Evolutionary conservation across 495 filamentous ascomycete species (phyloP).

Genomic region (Penicillium nucicola): DNA sequence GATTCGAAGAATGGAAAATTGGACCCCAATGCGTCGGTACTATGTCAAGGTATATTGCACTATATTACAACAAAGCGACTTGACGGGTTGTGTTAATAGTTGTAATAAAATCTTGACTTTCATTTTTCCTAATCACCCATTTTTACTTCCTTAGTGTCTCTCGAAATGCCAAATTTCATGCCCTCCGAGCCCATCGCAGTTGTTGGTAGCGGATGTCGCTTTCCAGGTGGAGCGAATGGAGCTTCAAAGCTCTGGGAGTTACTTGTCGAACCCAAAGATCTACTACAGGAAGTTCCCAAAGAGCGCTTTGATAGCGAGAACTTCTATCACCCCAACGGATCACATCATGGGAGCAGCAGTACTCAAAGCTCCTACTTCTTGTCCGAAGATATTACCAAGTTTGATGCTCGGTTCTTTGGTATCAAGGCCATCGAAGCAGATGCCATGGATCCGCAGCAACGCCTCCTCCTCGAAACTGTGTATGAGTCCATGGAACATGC

Average conservation of each 20-base stretch:
- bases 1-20: too few species aligned
- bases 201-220: conserved; percentile 47
- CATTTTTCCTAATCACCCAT: too few species aligned
- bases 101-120: too few species aligned
- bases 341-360: conserved; percentile 35
- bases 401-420: conserved; percentile 58
- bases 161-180: too few species aligned
- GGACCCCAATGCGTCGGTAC: too few species aligned
- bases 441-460: conserved; percentile 49
- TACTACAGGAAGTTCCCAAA: conserved; percentile 31
- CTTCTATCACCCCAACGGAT: conserved; percentile 35
- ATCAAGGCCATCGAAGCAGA: conserved; percentile 55
- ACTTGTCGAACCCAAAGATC: conserved; percentile 30
- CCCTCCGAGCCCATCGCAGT: conserved; percentile 49
- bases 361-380: conserved; percentile 44
- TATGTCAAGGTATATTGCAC: too few species aligned
- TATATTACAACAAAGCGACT: too few species aligned
- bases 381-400: conserved; percentile 39
- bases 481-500: conserved; percentile 60
- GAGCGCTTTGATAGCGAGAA: conserved; percentile 39
- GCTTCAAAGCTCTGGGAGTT: conserved; percentile 36
- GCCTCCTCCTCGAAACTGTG: conserved; percentile 53
- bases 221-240: conserved; percentile 46
- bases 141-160: too few species aligned
- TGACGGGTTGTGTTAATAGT: too few species aligned